phyloP scores from a whole-genome alignment of 2,329 filamentous ascomycete species.

The Botrytis hyacinthi region DNA sequence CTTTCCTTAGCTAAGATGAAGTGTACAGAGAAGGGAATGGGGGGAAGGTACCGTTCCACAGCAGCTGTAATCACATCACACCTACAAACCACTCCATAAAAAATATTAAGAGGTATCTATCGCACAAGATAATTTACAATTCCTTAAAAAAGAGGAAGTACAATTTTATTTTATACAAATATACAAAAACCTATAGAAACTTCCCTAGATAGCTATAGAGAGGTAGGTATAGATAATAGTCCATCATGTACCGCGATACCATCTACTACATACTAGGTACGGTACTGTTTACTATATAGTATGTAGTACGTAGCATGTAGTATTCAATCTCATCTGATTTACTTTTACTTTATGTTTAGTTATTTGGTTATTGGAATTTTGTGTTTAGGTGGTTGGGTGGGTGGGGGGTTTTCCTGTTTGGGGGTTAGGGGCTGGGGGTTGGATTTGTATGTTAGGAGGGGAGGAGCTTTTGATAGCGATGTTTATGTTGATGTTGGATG shows the following conservation, averaged over 20 bases:
- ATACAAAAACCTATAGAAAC: not conserved
- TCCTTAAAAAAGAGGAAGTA: too few relatives aligned
- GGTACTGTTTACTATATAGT: too few relatives aligned
- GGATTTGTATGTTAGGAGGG: too few relatives aligned
- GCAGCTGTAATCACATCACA: not conserved
- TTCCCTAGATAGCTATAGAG: not conserved
- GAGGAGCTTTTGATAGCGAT: too few relatives aligned
- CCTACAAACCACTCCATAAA: fast-evolving
- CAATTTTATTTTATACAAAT: not conserved
- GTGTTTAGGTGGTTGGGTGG: not conserved
- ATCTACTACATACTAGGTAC: not conserved
- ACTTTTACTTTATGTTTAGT: not conserved
- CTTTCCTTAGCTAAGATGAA: not conserved
- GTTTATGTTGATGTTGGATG: too few relatives aligned
- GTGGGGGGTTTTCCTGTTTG: too few relatives aligned
- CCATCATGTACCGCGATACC: fast-evolving
- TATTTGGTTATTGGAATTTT: not conserved
- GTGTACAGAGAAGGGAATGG: not conserved
- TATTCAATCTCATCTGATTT: not conserved
- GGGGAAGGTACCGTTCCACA: not conserved
- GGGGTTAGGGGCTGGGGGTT: too few relatives aligned
- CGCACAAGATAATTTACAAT: not conserved
- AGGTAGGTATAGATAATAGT: not conserved
- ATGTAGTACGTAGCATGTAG: too few relatives aligned
- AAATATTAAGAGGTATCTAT: not conserved